These are phyloP conservation scores for Cymodocea nodosa DNA, from an alignment of 116 monocot genomes.

Conservation along the genomic window DNA sequence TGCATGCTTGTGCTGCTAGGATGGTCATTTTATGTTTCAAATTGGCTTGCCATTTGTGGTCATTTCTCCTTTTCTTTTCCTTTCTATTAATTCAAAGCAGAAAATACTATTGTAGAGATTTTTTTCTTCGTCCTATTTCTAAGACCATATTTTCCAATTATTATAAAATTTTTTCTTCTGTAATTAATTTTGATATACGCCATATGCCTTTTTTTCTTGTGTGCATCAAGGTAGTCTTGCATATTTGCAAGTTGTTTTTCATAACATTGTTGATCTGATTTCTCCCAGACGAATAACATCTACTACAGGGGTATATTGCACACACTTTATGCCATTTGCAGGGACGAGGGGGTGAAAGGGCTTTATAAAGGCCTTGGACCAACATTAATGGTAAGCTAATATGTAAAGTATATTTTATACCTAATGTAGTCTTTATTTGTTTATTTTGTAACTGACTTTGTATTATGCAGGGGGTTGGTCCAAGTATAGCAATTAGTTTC, in stretches of 20 bases:
- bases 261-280: slow-evolving; percentile 5
- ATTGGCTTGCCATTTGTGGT: background rate
- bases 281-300: slow-evolving; percentile 51
- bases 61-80: background rate
- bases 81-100: no score
- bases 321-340: slow-evolving; percentile 60
- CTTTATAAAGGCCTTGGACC: slow-evolving; percentile 80
- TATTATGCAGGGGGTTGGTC: slow-evolving; percentile 59
- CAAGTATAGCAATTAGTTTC: slow-evolving; percentile 77
- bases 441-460: background rate
- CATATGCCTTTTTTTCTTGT: no score
- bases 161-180: no score
- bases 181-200: no score
- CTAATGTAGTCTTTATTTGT: background rate
- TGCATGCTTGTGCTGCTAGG: no score
- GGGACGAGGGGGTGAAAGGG: slow-evolving; percentile 63
- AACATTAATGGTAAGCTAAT: slow-evolving; percentile 47
- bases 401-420: background rate
- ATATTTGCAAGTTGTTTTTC: slow-evolving; percentile 3
- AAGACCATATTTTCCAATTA: no score
- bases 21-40: no score
- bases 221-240: background rate
- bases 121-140: no score
- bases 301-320: slow-evolving; percentile 72
- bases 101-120: no score